phyloP scores from a whole-genome alignment of 805 yeast genomes.

The Saccharomycopsis capsularis region DNA sequence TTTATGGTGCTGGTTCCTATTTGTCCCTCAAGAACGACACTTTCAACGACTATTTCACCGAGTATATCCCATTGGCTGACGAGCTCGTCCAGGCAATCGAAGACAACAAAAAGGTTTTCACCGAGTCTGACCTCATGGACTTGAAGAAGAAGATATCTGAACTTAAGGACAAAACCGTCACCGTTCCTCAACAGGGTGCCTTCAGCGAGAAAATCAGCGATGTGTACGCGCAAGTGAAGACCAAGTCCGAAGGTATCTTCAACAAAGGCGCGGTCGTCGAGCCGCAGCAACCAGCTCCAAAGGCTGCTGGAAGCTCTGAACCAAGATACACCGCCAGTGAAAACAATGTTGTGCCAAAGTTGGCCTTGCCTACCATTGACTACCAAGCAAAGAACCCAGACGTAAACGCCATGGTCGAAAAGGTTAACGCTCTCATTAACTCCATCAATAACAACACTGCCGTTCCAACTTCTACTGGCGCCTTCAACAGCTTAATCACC shows the following conservation, averaged over 20 bases:
- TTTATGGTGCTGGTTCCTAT: constrained; percentile 57
- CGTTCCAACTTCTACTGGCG: constrained; percentile 2
- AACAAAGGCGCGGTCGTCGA: neutral
- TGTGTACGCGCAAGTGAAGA: constrained; percentile 23
- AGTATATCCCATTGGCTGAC: constrained; percentile 60
- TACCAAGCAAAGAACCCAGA: constrained; percentile 5
- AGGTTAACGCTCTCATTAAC: constrained; percentile 11
- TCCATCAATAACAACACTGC: constrained; percentile 8
- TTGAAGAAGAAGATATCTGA: constrained; percentile 34
- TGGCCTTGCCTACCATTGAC: constrained; percentile 3
- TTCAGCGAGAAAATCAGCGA: constrained; percentile 29
- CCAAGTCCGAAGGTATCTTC: neutral
- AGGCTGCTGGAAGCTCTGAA: neutral
- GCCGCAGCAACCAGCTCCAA: neutral
- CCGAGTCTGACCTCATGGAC: constrained; percentile 29
- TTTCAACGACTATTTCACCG: constrained; percentile 54
- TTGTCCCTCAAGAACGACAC: constrained; percentile 49
- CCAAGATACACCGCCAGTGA: constrained; percentile 67
- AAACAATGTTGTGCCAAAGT: constrained; percentile 1
- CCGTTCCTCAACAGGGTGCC: constrained; percentile 36
- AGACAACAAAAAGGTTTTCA: constrained; percentile 22
- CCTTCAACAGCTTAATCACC: constrained; percentile 25
- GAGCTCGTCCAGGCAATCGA: constrained; percentile 45
- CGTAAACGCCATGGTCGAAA: constrained; percentile 7
- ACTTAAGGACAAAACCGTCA: constrained; percentile 33